Evolutionary conservation across 1,284 basidiomycete genomes (phyloP).

Genomic region (Stygiomarasmius scandens): DNA sequence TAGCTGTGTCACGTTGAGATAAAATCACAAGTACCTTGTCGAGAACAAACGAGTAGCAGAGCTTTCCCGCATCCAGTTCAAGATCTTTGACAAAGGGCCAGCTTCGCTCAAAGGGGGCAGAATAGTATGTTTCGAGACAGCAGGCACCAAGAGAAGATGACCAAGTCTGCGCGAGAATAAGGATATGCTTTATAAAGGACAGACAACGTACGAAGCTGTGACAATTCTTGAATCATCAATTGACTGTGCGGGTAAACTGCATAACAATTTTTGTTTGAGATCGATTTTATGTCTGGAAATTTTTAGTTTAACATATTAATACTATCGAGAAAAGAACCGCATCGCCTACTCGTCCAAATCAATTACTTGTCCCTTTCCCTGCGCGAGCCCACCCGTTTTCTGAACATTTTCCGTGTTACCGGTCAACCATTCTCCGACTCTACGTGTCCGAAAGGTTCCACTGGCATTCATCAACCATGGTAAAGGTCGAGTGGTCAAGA

Average conservation of each 20-base stretch:
- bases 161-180: slow-evolving; percentile 45
- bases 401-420: slow-evolving; percentile 34
- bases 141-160: slow-evolving; percentile 51
- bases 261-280: slow-evolving; percentile 16
- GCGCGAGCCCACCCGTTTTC: slow-evolving; percentile 40
- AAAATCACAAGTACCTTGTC: slow-evolving; percentile 47
- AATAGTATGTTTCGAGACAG: slow-evolving; percentile 39
- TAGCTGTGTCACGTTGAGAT: slow-evolving; percentile 11
- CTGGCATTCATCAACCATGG: slow-evolving; percentile 49
- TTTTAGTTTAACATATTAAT: background rate
- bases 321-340: background rate
- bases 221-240: slow-evolving; percentile 26
- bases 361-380: slow-evolving; percentile 34
- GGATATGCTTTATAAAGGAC: background rate
- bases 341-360: slow-evolving; percentile 35
- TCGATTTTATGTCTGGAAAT: slow-evolving; percentile 21
- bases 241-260: slow-evolving; percentile 8
- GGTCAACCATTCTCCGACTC: slow-evolving; percentile 60
- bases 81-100: slow-evolving; percentile 43
- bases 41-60: slow-evolving; percentile 46
- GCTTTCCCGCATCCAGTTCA: slow-evolving; percentile 49
- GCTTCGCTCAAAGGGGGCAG: slow-evolving; percentile 54
- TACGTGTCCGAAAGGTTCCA: slow-evolving; percentile 58
- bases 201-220: slow-evolving; percentile 54
- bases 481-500: slow-evolving; percentile 49